These are phyloP conservation scores for Fusarium pilosicola DNA, from an alignment of 2,329 filamentous ascomycete genomes.

Conservation along the genomic window DNA sequence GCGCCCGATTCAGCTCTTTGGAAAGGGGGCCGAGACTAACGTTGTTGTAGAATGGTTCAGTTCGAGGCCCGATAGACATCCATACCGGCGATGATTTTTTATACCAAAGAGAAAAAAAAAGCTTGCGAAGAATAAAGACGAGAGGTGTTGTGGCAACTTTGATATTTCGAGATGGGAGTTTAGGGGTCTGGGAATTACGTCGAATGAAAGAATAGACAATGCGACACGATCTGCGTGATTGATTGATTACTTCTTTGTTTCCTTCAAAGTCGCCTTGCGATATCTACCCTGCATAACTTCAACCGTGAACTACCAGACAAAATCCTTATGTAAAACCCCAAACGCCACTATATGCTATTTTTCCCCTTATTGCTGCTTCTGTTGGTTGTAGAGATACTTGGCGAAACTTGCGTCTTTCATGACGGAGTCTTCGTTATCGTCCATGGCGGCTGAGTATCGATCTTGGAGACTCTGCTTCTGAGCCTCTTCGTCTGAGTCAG, in stretches of 20 bases:
- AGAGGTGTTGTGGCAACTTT: conserved; percentile 30
- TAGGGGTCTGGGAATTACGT: conserved; percentile 35
- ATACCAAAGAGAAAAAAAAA: conserved; percentile 23
- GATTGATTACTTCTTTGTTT: conserved; percentile 29
- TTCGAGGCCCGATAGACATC: conserved; percentile 83
- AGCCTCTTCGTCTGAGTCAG: conserved; percentile 67
- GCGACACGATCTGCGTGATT: conserved; percentile 18
- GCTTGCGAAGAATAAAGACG: conserved; percentile 2
- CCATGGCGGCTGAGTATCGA: conserved; percentile 80
- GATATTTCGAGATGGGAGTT: conserved; percentile 41
- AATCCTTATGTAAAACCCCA: conserved; percentile 21
- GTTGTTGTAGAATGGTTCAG: conserved; percentile 83
- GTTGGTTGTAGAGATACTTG: conserved; percentile 63
- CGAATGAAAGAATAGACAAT: conserved; percentile 34
- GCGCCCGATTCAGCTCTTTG: accelerated
- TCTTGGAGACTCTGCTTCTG: conserved; percentile 75
- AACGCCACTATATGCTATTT: conserved; percentile 39
- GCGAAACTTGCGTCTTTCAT: conserved; percentile 69
- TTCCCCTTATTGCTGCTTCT: conserved; percentile 46
- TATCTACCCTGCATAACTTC: conserved; percentile 37
- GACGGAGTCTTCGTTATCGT: conserved; percentile 63
- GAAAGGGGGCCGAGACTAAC: neutral
- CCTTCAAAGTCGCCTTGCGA: conserved; percentile 32
- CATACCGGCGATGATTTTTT: neutral
- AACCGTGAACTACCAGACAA: conserved; percentile 12